Percentiles rank a stretch among this genome's conserved stretches.
Evolutionary conservation across 2,329 filamentous ascomycete genomes (phyloP).

Genomic region (Pleoardoris graminearum): DNA sequence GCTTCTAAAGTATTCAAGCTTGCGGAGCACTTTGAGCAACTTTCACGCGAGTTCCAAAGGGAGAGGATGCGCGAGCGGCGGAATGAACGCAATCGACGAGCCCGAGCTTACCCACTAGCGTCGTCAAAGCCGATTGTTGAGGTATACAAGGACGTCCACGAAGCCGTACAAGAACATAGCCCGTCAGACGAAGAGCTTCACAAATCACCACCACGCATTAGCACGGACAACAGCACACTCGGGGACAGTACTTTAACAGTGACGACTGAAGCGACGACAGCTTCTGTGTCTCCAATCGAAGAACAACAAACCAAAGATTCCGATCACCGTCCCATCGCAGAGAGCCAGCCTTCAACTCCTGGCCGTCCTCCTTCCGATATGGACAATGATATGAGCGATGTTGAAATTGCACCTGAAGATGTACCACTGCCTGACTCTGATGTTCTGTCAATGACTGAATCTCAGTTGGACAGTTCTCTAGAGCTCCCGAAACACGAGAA

Average conservation of each 20-base stretch:
- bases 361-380: slow-evolving; percentile 56
- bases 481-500: slow-evolving; percentile 92
- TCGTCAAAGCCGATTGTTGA: slow-evolving; percentile 96
- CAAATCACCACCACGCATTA: slow-evolving; percentile 35
- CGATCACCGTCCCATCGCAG: slow-evolving; percentile 22
- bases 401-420: slow-evolving; percentile 72
- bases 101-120: slow-evolving; percentile 83
- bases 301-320: slow-evolving; percentile 27
- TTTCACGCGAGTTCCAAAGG: slow-evolving; percentile 95
- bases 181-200: slow-evolving; percentile 65
- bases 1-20: slow-evolving; percentile 85
- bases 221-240: slow-evolving; percentile 44
- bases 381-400: slow-evolving; percentile 64
- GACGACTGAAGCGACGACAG: slow-evolving; percentile 37
- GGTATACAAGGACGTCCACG: slow-evolving; percentile 90
- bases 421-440: slow-evolving; percentile 62
- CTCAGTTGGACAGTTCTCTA: slow-evolving; percentile 62
- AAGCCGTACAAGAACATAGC: slow-evolving; percentile 83
- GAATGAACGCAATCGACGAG: slow-evolving; percentile 74
- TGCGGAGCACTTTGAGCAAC: slow-evolving; percentile 92
- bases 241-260: slow-evolving; percentile 41
- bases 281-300: slow-evolving; percentile 41
- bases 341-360: slow-evolving; percentile 30
- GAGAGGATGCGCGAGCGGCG: slow-evolving; percentile 86
- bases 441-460: slow-evolving; percentile 57